phyloP scores from a whole-genome alignment of 1,284 basidiomycete genomes.

The Apiotrichum akiyoshidainum region DNA sequence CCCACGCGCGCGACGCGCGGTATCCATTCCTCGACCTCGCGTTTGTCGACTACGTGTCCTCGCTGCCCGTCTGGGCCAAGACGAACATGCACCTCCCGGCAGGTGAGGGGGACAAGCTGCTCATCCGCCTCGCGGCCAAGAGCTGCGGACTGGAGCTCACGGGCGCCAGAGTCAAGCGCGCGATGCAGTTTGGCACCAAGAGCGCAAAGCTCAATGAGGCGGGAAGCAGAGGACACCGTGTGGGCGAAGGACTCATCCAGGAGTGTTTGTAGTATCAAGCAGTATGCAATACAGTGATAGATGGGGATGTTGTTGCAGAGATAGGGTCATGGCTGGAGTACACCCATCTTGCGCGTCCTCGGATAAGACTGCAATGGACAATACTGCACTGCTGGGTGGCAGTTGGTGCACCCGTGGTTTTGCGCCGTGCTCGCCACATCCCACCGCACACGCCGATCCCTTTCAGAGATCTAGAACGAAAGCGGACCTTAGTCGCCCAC shows the following conservation, averaged over 20 bases:
- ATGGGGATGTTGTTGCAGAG: not conserved
- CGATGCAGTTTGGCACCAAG: conserved; percentile 95
- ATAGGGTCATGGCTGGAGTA: no score
- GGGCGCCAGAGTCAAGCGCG: conserved; percentile 74
- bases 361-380: not conserved
- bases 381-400: not conserved
- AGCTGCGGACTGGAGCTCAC: conserved; percentile 68
- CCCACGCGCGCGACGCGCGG: conserved; percentile 81
- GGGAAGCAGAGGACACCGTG: conserved; percentile 22
- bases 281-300: not conserved
- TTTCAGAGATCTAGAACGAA: no score
- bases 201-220: conserved; percentile 69
- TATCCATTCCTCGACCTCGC: conserved; percentile 83
- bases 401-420: no score
- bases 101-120: conserved; percentile 80
- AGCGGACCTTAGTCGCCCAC: no score
- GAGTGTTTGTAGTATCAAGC: not conserved
- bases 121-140: conserved; percentile 68
- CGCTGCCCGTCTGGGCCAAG: conserved; percentile 74
- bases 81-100: conserved; percentile 57
- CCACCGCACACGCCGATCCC: no score
- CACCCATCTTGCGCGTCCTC: no score
- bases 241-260: conserved; percentile 18
- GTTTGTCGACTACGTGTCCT: conserved; percentile 69
- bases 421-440: no score